Base-by-base conservation (phyloP, 441 rosid species). In the Capsella rubella region DNA sequence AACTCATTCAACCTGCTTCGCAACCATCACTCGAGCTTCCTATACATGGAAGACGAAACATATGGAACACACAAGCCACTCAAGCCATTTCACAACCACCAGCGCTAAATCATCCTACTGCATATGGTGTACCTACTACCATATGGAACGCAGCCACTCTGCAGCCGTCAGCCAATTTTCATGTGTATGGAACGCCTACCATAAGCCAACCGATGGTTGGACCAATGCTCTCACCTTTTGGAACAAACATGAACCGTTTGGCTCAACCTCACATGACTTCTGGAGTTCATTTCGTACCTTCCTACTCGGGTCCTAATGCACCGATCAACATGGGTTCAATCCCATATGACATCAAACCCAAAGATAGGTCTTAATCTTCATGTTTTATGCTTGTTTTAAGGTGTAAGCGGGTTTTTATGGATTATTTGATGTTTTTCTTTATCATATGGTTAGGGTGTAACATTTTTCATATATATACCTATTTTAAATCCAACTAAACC, bases 201-300 rank as follows among this genome's bases (percentile, higher is more conserved):
- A 85, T 85, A 0, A 91, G 90, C 66, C 98, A 87, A 72, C 89
- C 96, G 1, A 46, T 46, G 57, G 93, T 87, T 64, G 90, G 91
- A 18, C 95, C 89, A 27, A 86, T 88, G 37, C 85, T 84, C 11
- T 80, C 95, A 34, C 91, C 94, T 37, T 92, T 88, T 27, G 98
- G 97, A 65, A 88, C 89, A 11, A 90, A 95, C 0, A 86, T 93
- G 76, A 91, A 85, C 80, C 89, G 80, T 66, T 74, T 91, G 34
- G 75, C 81, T 9, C 85, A 87, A 7, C 42, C 71, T 27, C 88
- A 79, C 71, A 80, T 89, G 85, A 83, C 87, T 25, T 89, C 84
- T 11, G 87, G 90, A 9, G 84, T 83, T 42, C 73, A 43, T 43
- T n/a, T 16, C 0, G 16, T 14, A 43, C 49, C 49, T 14, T 43